Evolutionary conservation across 805 yeast genomes (phyloP), one percentile per base, ranked within the genome.

Genomic region (Wickerhamomyces silvicola): DNA sequence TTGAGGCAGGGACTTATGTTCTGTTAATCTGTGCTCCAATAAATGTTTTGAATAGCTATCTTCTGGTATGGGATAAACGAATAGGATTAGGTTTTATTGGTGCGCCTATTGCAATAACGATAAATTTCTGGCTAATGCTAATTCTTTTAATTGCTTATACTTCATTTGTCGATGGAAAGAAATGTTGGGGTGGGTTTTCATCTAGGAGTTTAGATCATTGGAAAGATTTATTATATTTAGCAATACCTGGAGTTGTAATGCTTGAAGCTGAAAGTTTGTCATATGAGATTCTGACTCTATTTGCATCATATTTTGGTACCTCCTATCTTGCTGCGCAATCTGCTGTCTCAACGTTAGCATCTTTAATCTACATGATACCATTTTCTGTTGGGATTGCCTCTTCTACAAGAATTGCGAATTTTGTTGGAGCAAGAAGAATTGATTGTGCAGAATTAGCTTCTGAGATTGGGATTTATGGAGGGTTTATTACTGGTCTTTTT

Each of bases 1-100:
- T 82, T 63, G 80, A 83, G 49, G 94, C 95, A 5, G 81, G 88
- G 8, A 81, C 94, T 6, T 73, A 76, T 40, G 81, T 77, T 5
- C 59, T 84, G 24, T 49, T 73, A 15, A 38, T 80, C 3, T 70
- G 78, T 22, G 76, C 83, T 1, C 94, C 94, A 1, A 36, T 81
- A 30, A 81, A 78, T 46, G 60, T 72, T 14, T 24, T 77, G 7
- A 54, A 78, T 35, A 80, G 81, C 41, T 82, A 80, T 59, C 40
- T 70, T 7, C 59, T 81, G 24, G 86, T 79, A 9, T 81, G 83
- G 81, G 66, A 69, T 47, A 35, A 53, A 16, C 76, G 65, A 3
- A 57, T 68, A 30, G 90, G 87, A 1, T 35, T 82, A 22, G 94
- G 94, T 1, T 81, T 57, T 49, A 55, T 68, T 24, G 94, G 94